Evolutionary conservation across 176 grass and related monocot species (phyloP).

Genomic region (Coix lacrymajobi): DNA sequence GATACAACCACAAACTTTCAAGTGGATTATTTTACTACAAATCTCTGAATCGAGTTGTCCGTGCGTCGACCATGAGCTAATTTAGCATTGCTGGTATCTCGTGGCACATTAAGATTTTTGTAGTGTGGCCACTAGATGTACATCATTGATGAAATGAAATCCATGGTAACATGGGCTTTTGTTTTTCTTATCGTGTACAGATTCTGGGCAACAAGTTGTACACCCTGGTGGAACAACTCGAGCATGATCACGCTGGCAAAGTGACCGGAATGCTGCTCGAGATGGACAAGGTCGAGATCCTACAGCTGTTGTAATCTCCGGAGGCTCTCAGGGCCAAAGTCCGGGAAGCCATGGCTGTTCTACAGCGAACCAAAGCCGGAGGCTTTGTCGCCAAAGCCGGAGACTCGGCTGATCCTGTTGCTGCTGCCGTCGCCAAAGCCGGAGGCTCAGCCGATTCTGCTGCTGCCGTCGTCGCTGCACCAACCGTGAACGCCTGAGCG

Average conservation of each 20-base stretch:
- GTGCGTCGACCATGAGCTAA: background rate
- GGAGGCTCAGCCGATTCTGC: background rate
- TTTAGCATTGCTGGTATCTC: background rate
- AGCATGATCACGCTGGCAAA: constrained; percentile 21
- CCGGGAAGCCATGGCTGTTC: constrained; percentile 27
- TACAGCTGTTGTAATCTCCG: constrained; percentile 39
- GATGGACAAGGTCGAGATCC: constrained; percentile 43
- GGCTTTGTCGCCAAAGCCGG: too few relatives aligned
- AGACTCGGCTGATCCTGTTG: background rate
- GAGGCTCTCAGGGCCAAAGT: constrained; percentile 36
- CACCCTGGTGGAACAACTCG: constrained; percentile 23
- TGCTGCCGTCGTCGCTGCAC: too few relatives aligned
- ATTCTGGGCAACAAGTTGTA: constrained; percentile 46
- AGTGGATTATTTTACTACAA: background rate
- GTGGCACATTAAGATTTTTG: background rate
- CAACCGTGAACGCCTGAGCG: background rate
- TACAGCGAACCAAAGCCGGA: background rate
- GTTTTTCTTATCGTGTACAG: background rate
- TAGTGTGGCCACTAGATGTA: background rate
- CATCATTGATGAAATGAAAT: background rate
- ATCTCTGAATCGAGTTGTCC: background rate
- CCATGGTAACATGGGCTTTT: background rate
- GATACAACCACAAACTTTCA: background rate
- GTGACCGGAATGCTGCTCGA: constrained; percentile 63
- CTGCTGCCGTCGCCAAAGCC: background rate